phyloP scores from a whole-genome alignment of 2,329 filamentous ascomycete genomes.

The Ceratocystis diversiconidia region DNA sequence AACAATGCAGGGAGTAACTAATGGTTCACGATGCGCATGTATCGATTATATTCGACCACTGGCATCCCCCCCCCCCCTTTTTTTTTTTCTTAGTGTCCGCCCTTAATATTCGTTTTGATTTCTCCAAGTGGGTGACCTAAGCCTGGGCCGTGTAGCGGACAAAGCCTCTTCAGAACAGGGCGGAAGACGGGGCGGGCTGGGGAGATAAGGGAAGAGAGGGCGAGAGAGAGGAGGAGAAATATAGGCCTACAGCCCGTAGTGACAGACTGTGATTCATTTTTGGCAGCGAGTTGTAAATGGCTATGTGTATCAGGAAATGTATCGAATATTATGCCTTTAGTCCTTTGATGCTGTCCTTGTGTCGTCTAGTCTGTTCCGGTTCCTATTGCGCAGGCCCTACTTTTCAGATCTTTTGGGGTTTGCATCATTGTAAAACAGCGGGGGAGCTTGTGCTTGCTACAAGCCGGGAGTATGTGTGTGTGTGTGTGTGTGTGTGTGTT shows the following conservation, averaged over 20 bases:
- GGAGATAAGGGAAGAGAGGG: background rate
- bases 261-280: no score
- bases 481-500: background rate
- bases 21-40: background rate
- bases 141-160: background rate
- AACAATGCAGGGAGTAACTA: background rate
- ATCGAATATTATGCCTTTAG: no score
- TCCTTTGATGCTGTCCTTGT: no score
- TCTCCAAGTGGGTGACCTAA: background rate
- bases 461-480: background rate
- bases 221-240: background rate
- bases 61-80: background rate
- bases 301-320: no score
- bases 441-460: background rate
- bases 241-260: background rate
- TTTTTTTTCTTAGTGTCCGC: background rate
- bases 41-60: background rate
- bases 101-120: background rate
- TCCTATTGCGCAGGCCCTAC: background rate
- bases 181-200: background rate
- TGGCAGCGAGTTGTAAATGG: no score
- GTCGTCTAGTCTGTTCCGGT: no score
- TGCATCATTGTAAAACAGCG: no score
- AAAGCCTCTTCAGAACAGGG: background rate
- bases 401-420: no score